Evolutionary conservation across 2,329 filamentous ascomycete species (phyloP).

Genomic region (Tothia fuscella): DNA sequence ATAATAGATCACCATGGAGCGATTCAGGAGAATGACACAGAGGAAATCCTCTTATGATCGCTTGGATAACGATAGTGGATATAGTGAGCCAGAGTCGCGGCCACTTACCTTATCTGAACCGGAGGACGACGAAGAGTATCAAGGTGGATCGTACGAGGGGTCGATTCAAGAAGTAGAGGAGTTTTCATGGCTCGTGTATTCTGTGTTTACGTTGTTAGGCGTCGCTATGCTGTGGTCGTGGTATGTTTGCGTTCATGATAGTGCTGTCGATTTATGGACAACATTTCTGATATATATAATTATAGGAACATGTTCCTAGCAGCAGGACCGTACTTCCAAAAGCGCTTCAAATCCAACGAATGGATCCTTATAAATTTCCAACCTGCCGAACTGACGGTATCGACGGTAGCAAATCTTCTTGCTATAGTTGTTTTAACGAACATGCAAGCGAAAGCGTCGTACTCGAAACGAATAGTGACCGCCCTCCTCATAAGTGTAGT

Average conservation of each 20-base stretch:
- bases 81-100: neutral
- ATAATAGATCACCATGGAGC: conserved; percentile 21
- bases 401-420: conserved; percentile 68
- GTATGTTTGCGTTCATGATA: conserved; percentile 39
- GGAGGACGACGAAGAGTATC: conserved; percentile 6
- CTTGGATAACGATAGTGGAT: conserved; percentile 13
- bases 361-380: conserved; percentile 77
- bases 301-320: conserved; percentile 95
- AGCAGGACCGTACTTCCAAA: conserved; percentile 83
- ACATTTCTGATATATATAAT: conserved; percentile 10
- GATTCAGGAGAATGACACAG: conserved; percentile 21
- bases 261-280: conserved; percentile 17
- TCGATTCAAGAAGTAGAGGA: neutral
- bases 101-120: conserved; percentile 8
- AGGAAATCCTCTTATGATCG: conserved; percentile 25
- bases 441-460: conserved; percentile 71
- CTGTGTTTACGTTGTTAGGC: conserved; percentile 72
- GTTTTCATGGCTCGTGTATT: conserved; percentile 82
- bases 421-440: conserved; percentile 67
- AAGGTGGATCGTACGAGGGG: neutral
- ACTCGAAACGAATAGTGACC: conserved; percentile 71
- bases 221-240: conserved; percentile 97
- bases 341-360: conserved; percentile 58
- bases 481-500: conserved; percentile 67
- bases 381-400: conserved; percentile 75